phyloP scores from a whole-genome alignment of 192 early-diverging fungal species.

The Linnemannia schmuckeri region DNA sequence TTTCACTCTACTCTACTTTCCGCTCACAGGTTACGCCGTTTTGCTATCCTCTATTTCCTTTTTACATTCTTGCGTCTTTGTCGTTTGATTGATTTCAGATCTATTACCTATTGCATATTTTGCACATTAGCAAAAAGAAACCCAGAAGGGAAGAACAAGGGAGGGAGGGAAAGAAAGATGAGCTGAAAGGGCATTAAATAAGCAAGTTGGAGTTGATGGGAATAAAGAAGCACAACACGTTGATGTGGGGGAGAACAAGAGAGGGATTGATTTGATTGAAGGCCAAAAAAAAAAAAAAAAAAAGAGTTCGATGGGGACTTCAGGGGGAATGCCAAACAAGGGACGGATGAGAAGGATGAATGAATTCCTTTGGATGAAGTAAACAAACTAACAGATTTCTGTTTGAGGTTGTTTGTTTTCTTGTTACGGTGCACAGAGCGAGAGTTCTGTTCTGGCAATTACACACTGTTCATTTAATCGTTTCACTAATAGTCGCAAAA shows the following conservation, averaged over 20 bases:
- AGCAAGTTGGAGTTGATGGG: neutral
- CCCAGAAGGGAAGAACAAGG: neutral
- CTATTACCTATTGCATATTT: neutral
- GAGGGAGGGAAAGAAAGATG: neutral
- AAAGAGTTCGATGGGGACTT: neutral
- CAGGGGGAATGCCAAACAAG: neutral
- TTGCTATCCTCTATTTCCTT: neutral
- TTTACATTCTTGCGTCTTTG: neutral
- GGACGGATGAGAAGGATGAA: neutral
- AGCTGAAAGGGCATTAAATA: neutral
- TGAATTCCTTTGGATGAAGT: too few relatives aligned
- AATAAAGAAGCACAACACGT: slow-evolving; percentile 2
- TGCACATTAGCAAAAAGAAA: neutral
- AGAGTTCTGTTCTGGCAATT: too few relatives aligned
- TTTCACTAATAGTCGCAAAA: too few relatives aligned
- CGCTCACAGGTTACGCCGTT: slow-evolving; percentile 4
- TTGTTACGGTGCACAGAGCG: too few relatives aligned
- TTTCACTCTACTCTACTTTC: neutral
- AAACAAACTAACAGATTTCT: too few relatives aligned
- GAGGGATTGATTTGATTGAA: neutral
- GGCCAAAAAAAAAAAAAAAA: neutral
- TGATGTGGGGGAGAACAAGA: neutral
- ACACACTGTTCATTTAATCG: too few relatives aligned
- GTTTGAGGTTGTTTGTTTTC: too few relatives aligned
- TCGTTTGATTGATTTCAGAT: slow-evolving; percentile 1